Percentiles rank a stretch among this genome's conserved stretches.
Evolutionary conservation across 805 yeast species (phyloP).

Genomic region (Nakazawaea peltata): DNA sequence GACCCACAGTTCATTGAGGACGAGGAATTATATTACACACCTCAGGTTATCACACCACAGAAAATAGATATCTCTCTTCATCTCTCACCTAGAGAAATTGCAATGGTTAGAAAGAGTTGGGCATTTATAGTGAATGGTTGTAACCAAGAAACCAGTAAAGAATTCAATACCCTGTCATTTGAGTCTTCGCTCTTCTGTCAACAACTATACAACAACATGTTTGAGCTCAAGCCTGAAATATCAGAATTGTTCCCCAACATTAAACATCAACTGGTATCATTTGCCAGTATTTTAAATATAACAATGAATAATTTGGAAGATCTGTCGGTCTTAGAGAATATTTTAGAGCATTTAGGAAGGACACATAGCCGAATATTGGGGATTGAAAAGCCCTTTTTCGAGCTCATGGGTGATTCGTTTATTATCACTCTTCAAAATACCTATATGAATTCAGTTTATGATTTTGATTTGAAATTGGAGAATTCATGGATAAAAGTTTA

Average conservation of each 20-base stretch:
- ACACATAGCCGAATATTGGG: slow-evolving; percentile 70
- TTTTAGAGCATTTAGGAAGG: slow-evolving; percentile 57
- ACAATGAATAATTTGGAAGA: slow-evolving; percentile 61
- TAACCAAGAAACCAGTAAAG: slow-evolving; percentile 19
- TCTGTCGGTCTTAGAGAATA: slow-evolving; percentile 47
- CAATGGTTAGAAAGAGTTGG: slow-evolving; percentile 33
- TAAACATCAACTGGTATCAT: slow-evolving; percentile 70
- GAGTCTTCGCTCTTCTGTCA: slow-evolving; percentile 61
- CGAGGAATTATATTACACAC: no score
- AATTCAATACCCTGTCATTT: slow-evolving; percentile 23
- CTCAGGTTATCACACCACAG: no score
- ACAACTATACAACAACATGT: slow-evolving; percentile 66
- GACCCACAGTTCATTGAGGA: no score
- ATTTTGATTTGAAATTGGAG: slow-evolving; percentile 54
- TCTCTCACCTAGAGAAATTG: slow-evolving; percentile 20
- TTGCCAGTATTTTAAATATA: slow-evolving; percentile 69
- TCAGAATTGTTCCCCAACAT: slow-evolving; percentile 66
- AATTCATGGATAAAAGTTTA: slow-evolving; percentile 66
- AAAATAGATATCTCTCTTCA: no score
- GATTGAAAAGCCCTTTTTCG: slow-evolving; percentile 59
- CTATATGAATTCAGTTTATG: slow-evolving; percentile 26
- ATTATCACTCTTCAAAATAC: slow-evolving; percentile 62
- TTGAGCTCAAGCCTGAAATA: slow-evolving; percentile 51
- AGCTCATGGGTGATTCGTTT: slow-evolving; percentile 67
- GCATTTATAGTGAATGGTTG: slow-evolving; percentile 29